Evolutionary conservation across 192 early-diverging fungal species (phyloP), one percentile per base, ranked within the genome.

Genomic region (Mortierella hygrophila): DNA sequence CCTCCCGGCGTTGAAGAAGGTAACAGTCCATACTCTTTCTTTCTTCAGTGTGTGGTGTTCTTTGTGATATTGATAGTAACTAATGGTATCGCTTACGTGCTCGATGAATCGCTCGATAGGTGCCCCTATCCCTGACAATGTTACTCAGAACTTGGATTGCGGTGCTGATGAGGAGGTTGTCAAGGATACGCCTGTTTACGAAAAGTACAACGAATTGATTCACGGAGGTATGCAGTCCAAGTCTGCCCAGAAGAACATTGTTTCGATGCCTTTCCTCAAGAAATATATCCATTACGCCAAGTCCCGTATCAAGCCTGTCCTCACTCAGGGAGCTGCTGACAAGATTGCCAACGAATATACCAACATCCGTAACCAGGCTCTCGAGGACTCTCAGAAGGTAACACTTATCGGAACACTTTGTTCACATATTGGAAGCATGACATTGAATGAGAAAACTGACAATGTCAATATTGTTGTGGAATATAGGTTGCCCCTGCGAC

Each of bases 261-360:
- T 99, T 35, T 94, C 95, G 0, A 94, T 96, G 38, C 91, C 90
- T 72, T 99, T 99, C 86, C 82, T 99, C 81, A 97, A 97, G 87
- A 98, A 98, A 83, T 99, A 95, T 88, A 90, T 99, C 54, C 97
- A 97, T 82, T 99, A 98, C 88, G 96, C 97, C 54, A 98, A 98
- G 81, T 92, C 92, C 81, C 92, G 94, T 75, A 90, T 96, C 69
- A 95, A 94, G 71, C 98, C 98, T 5, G 94, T 92, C 68, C 92
- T 99, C 54, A 95, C 93, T 40, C 88, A 90, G 60, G 94, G 93
- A 40, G 98, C 98, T 3, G 94, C 94, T n/a, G 95, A 96, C 78
- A 93, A 93, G 72, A 96, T 99, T 73, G 91, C 93, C 6, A 90
- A 93, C 35, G 92, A 92, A 40, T 99, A 98, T 82, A 93, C 95